phyloP scores from a whole-genome alignment of 2,329 filamentous ascomycete genomes.

The Sporothrix dimorphospora region DNA sequence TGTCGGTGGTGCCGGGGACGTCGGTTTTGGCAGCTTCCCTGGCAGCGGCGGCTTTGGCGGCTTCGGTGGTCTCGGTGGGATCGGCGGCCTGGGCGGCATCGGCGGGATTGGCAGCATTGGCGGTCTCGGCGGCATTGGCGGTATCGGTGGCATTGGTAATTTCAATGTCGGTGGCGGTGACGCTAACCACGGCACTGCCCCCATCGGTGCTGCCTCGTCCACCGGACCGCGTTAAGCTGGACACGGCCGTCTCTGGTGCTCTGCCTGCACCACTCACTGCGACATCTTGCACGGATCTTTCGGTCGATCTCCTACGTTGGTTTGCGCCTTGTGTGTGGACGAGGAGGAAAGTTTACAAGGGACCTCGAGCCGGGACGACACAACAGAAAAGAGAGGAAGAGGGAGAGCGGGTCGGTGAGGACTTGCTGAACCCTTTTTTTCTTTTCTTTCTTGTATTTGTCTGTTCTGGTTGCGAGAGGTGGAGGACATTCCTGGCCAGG shows the following conservation, averaged over 20 bases:
- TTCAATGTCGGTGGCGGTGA: background rate
- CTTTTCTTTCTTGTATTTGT: background rate
- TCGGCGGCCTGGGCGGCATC: conserved; percentile 6
- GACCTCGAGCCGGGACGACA: background rate
- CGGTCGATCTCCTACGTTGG: background rate
- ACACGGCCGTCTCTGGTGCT: too few relatives aligned
- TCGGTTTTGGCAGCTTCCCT: conserved; percentile 33
- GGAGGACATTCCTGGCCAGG: background rate
- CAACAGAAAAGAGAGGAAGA: background rate
- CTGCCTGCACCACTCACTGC: too few relatives aligned
- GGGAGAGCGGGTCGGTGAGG: conserved; percentile 31
- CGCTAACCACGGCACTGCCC: background rate
- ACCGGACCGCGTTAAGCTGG: background rate
- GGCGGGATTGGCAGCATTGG: background rate
- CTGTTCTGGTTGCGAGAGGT: background rate
- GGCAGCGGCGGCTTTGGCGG: conserved; percentile 8
- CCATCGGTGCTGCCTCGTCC: background rate
- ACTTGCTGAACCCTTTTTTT: conserved; percentile 17
- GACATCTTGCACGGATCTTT: background rate
- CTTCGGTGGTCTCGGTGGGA: background rate
- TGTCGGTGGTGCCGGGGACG: conserved; percentile 43
- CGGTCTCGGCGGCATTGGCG: background rate
- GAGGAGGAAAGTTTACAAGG: background rate
- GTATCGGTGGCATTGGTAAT: background rate
- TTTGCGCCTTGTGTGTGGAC: background rate